Conservation (phyloP, 2,329 filamentous ascomycete species). For the Aspergillus sojae region DNA sequence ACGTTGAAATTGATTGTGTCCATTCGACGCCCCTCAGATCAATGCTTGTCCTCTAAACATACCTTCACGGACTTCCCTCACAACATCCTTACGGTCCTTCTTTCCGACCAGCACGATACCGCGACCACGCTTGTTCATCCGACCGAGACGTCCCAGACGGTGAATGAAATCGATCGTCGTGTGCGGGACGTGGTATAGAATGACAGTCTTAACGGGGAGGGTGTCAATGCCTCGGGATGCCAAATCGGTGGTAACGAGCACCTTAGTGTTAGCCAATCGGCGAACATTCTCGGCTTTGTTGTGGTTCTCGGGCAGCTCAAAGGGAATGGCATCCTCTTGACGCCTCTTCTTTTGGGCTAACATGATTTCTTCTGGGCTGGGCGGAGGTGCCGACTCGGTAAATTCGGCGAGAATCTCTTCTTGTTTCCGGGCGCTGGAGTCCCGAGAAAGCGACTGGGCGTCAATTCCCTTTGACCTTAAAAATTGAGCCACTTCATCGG, state of each 20-base stretch:
- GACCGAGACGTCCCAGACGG: conserved; percentile 83
- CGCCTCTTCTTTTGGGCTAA: conserved; percentile 33
- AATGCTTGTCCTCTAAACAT: conserved; percentile 82
- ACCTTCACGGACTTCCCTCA: conserved; percentile 86
- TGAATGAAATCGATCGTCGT: conserved; percentile 98
- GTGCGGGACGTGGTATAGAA: conserved; percentile 96
- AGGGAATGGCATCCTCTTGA: conserved; percentile 42
- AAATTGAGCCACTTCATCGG: conserved; percentile 77
- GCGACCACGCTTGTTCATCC: conserved; percentile 87
- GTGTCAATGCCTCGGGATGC: conserved; percentile 94
- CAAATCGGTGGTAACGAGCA: conserved; percentile 91
- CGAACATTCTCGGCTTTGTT: conserved; percentile 41
- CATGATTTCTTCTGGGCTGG: conserved; percentile 39
- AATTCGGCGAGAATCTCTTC: conserved; percentile 77
- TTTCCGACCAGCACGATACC: conserved; percentile 90
- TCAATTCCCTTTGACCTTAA: conserved; percentile 84
- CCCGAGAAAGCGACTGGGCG: conserved; percentile 80
- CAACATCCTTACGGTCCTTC: conserved; percentile 84
- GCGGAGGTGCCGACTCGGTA: conserved; percentile 51
- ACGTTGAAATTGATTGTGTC: conserved; percentile 2
- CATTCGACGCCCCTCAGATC: conserved; percentile 52
- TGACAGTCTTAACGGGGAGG: conserved; percentile 83
- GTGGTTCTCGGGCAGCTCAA: conserved; percentile 41
- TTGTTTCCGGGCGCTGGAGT: conserved; percentile 77
- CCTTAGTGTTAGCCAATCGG: conserved; percentile 75